Conservation (phyloP, 257 asterid genomes). For the Perilla frutescens region DNA sequence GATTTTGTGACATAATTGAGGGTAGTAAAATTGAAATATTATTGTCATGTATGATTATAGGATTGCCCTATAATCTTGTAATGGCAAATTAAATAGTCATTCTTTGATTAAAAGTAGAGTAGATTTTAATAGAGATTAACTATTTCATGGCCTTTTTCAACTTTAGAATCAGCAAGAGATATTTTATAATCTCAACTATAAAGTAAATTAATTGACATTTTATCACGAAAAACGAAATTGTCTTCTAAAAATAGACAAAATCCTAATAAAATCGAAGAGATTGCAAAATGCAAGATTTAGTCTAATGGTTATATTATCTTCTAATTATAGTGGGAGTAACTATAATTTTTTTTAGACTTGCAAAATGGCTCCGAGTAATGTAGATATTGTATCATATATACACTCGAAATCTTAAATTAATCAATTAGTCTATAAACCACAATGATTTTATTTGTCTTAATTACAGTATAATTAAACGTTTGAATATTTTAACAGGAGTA, state of each 20-base stretch:
- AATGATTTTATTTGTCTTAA: too few relatives aligned
- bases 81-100: not conserved
- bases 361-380: too few relatives aligned
- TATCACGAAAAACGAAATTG: not conserved
- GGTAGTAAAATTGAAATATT: not conserved
- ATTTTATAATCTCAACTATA: not conserved
- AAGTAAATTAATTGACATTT: not conserved
- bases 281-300: conserved; percentile 17
- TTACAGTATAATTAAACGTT: too few relatives aligned
- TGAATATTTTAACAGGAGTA: too few relatives aligned
- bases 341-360: too few relatives aligned
- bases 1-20: not conserved
- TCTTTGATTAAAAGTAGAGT: not conserved
- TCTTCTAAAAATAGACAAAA: not conserved
- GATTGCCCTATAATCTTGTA: conserved; percentile 9
- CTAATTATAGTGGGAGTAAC: not conserved
- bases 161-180: not conserved
- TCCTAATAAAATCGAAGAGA: not conserved
- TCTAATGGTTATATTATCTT: not conserved
- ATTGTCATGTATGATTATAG: not conserved
- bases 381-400: too few relatives aligned
- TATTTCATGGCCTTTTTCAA: not conserved
- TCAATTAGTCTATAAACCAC: too few relatives aligned
- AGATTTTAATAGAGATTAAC: not conserved
- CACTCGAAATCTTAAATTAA: too few relatives aligned